Evolutionary conservation across 2,329 filamentous ascomycete genomes (phyloP).

Genomic region (Dactylellina parvicollis): DNA sequence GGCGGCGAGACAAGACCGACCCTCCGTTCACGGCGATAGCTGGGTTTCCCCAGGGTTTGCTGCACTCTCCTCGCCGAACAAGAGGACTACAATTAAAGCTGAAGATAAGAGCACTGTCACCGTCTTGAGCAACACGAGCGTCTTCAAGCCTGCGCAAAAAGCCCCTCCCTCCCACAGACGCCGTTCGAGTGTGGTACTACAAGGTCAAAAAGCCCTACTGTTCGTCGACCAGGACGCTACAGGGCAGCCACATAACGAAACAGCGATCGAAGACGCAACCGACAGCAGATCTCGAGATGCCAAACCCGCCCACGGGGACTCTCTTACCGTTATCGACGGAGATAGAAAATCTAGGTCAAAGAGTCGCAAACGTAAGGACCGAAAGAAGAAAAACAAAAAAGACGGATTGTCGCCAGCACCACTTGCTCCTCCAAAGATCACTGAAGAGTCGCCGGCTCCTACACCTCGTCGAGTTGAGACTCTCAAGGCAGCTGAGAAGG

Average conservation of each 20-base stretch:
- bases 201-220: slow-evolving; percentile 38
- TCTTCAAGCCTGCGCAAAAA: slow-evolving; percentile 29
- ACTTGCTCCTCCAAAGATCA: slow-evolving; percentile 29
- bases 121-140: slow-evolving; percentile 31
- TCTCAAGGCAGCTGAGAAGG: slow-evolving; percentile 33
- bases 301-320: slow-evolving; percentile 25
- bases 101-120: slow-evolving; percentile 16
- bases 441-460: slow-evolving; percentile 35
- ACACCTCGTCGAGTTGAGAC: slow-evolving; percentile 37
- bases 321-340: slow-evolving; percentile 15
- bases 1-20: slow-evolving; percentile 5
- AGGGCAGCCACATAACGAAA: slow-evolving; percentile 4
- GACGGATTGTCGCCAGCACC: slow-evolving; percentile 31
- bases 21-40: slow-evolving; percentile 33
- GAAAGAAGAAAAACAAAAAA: slow-evolving; percentile 46
- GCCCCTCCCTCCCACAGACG: slow-evolving; percentile 11
- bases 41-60: slow-evolving; percentile 52
- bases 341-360: slow-evolving; percentile 50
- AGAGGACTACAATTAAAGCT: slow-evolving; percentile 17
- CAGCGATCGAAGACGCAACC: slow-evolving; percentile 16
- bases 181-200: slow-evolving; percentile 48
- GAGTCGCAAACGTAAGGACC: slow-evolving; percentile 48
- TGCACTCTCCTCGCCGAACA: slow-evolving; percentile 32
- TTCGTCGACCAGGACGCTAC: slow-evolving; percentile 34
- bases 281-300: slow-evolving; percentile 24